A percentile compares a stretch with the other conserved stretches of the same genome.
These are phyloP conservation scores for Patellaria atrata DNA, from an alignment of 495 filamentous ascomycete genomes.

Conservation along the genomic window DNA sequence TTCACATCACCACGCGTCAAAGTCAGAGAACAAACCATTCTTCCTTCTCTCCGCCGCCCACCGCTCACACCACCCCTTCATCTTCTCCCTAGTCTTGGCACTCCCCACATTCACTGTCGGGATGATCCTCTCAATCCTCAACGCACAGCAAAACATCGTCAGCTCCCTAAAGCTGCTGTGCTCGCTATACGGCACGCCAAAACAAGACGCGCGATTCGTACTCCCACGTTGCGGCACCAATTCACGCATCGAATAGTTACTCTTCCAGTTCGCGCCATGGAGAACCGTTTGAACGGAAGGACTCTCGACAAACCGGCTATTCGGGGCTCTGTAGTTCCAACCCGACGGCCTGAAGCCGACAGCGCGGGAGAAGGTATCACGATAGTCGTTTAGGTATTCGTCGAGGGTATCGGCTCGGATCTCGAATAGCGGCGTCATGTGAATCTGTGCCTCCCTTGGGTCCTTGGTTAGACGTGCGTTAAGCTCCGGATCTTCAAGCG, in stretches of 20 bases:
- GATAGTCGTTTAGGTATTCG: conserved; percentile 68
- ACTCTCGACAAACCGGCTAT: conserved; percentile 44
- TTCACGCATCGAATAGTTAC: conserved; percentile 46
- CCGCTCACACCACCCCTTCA: conserved; percentile 83
- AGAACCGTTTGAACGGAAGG: conserved; percentile 56
- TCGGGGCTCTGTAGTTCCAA: conserved; percentile 75
- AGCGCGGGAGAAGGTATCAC: conserved; percentile 63
- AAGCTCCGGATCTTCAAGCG: conserved; percentile 76
- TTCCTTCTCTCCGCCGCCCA: conserved; percentile 78
- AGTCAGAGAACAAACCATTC: conserved; percentile 66
- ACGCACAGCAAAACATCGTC: conserved; percentile 77
- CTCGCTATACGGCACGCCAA: conserved; percentile 87
- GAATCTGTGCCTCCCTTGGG: conserved; percentile 77
- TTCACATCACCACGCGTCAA: too few relatives aligned
- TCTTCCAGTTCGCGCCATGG: conserved; percentile 57
- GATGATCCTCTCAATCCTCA: conserved; percentile 76
- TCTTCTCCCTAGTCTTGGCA: conserved; percentile 52
- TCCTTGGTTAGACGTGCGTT: conserved; percentile 58
- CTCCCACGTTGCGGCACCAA: conserved; percentile 67
- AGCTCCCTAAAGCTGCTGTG: conserved; percentile 89
- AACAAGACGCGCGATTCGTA: conserved; percentile 61
- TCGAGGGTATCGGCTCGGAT: conserved; percentile 74
- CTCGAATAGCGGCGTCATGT: conserved; percentile 93
- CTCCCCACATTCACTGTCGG: conserved; percentile 88
- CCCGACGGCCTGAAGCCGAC: conserved; percentile 88